A percentile compares a stretch with the other conserved stretches of the same genome.
Conservation (phyloP, 306 rosid species). For the Vigna angularis region DNA sequence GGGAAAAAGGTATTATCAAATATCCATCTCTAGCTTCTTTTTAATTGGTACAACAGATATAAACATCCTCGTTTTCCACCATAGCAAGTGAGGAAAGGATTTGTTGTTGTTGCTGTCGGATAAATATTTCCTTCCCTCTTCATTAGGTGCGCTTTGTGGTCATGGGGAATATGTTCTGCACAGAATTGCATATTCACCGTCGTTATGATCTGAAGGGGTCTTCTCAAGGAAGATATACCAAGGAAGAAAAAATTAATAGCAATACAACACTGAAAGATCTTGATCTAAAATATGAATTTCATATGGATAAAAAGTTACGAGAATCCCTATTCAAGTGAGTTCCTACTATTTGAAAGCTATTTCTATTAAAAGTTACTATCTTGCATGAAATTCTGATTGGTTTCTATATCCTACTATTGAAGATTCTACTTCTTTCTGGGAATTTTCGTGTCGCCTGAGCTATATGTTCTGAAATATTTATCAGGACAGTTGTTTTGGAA, state of each 20-base stretch:
- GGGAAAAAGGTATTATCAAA: constrained; percentile 79
- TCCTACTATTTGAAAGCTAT: constrained; percentile 23
- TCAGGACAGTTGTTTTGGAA: constrained; percentile 16
- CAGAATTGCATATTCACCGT: constrained; percentile 86
- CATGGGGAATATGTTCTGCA: constrained; percentile 98
- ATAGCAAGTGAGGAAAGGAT: not conserved
- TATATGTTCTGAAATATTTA: constrained; percentile 23
- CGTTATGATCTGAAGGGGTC: constrained; percentile 97
- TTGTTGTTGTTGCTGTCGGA: not conserved
- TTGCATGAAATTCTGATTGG: constrained; percentile 1
- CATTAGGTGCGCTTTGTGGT: constrained; percentile 91
- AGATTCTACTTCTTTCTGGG: constrained; percentile 13
- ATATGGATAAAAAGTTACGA: constrained; percentile 93
- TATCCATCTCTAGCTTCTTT: constrained; percentile 39
- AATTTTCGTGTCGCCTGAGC: no score
- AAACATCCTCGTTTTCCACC: constrained; percentile 37
- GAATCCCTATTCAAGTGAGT: constrained; percentile 80
- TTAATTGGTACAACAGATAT: constrained; percentile 19
- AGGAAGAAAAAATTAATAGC: constrained; percentile 61
- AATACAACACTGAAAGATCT: constrained; percentile 89
- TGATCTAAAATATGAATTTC: constrained; percentile 82
- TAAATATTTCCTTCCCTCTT: constrained; percentile 43
- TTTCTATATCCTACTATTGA: not conserved
- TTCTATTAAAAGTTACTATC: constrained; percentile 22
- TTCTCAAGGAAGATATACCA: constrained; percentile 78